These are phyloP conservation scores for Simplicillium aogashimaense DNA, from an alignment of 2,329 filamentous ascomycete genomes.

Conservation along the genomic window DNA sequence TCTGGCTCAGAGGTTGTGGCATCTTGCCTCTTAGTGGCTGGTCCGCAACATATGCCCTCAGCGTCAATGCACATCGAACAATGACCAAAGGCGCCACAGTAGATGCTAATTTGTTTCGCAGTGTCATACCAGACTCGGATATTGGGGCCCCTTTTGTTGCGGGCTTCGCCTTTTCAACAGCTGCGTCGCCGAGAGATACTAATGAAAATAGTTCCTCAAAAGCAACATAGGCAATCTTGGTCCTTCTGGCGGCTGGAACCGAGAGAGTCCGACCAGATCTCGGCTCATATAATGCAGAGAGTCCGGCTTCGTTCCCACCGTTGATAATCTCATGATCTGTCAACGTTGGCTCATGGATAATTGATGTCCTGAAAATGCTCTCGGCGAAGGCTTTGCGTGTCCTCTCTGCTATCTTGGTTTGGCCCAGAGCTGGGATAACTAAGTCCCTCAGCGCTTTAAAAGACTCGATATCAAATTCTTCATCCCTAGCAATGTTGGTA, in stretches of 20 bases:
- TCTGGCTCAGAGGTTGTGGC: constrained; percentile 76
- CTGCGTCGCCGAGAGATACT: constrained; percentile 39
- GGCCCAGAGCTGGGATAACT: constrained; percentile 65
- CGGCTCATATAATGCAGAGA: constrained; percentile 49
- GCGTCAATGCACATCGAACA: constrained; percentile 65
- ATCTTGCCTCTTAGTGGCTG: constrained; percentile 82
- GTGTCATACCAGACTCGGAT: constrained; percentile 10
- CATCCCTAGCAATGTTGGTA: constrained; percentile 52
- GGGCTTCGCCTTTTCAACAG: constrained; percentile 17
- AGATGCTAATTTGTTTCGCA: constrained; percentile 55
- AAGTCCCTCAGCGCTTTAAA: constrained; percentile 62
- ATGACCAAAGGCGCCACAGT: constrained; percentile 75
- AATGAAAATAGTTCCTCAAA: constrained; percentile 70
- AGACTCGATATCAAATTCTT: constrained; percentile 70
- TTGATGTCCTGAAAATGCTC: constrained; percentile 70
- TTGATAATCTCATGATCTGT: constrained; percentile 45
- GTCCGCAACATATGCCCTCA: constrained; percentile 83
- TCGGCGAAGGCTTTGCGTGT: constrained; percentile 62
- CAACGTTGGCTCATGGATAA: constrained; percentile 58
- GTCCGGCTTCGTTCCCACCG: constrained; percentile 35
- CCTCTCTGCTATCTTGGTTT: constrained; percentile 51
- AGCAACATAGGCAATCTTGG: constrained; percentile 69
- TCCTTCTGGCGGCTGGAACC: constrained; percentile 52
- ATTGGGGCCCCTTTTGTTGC: background rate
- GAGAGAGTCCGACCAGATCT: constrained; percentile 66